Conservation (phyloP, 1,284 basidiomycete species). For the Kalmanozyma brasiliensis region DNA sequence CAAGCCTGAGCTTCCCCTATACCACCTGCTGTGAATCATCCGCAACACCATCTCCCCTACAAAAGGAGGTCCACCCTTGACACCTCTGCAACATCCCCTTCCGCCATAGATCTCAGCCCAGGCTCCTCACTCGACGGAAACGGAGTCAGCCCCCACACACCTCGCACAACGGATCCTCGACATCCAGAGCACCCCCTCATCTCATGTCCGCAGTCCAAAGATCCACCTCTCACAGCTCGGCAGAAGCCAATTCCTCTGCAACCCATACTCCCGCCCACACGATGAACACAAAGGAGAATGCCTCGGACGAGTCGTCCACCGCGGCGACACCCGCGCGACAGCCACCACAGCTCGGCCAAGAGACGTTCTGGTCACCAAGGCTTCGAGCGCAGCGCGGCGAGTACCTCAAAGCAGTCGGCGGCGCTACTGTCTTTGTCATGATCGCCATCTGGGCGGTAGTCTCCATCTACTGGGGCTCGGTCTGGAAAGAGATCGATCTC, state of each 20-base stretch:
- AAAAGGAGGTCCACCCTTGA: no score
- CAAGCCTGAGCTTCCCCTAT: no score
- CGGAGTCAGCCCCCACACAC: neutral
- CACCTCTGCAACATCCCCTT: neutral
- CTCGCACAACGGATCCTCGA: neutral
- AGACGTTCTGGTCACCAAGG: conserved; percentile 51
- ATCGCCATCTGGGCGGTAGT: conserved; percentile 49
- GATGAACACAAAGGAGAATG: conserved; percentile 6
- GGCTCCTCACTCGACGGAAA: no score
- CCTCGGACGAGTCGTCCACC: conserved; percentile 1
- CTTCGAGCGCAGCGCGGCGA: conserved; percentile 25
- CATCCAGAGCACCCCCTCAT: neutral
- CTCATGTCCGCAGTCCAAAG: conserved; percentile 16
- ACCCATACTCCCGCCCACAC: neutral
- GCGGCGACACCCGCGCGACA: conserved; percentile 30
- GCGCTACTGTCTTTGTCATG: conserved; percentile 38
- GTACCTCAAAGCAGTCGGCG: conserved; percentile 46
- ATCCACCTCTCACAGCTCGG: conserved; percentile 8
- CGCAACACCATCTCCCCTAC: no score
- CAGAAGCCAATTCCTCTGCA: conserved; percentile 7
- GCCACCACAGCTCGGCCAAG: conserved; percentile 32
- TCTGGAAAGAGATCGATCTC: conserved; percentile 50
- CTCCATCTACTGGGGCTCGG: conserved; percentile 62
- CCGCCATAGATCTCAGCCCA: no score
- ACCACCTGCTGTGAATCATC: no score